Conservation (phyloP, 2,329 filamentous ascomycete genomes). For the Lecanicillium sp. region DNA sequence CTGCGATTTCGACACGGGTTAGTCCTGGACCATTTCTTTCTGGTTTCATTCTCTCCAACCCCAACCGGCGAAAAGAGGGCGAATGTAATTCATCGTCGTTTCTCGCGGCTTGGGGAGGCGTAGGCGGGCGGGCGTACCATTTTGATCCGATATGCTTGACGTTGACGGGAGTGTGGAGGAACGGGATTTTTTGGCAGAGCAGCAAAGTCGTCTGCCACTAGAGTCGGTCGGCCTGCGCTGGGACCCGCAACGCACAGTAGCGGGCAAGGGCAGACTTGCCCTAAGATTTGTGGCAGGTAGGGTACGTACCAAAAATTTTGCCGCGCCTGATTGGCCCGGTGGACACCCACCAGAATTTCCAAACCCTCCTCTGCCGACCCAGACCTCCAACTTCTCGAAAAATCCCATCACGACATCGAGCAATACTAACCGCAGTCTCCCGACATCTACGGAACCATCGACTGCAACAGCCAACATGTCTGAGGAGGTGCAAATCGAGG, state of each 20-base stretch:
- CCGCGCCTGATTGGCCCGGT: slow-evolving; percentile 26
- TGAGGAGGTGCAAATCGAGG: slow-evolving; percentile 91
- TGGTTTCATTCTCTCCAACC: background rate
- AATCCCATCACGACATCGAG: slow-evolving; percentile 29
- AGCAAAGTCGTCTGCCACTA: slow-evolving; percentile 21
- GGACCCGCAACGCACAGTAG: slow-evolving; percentile 12
- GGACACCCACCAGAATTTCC: slow-evolving; percentile 29
- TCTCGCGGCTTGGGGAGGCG: slow-evolving; percentile 2
- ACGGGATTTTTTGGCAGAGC: slow-evolving; percentile 20
- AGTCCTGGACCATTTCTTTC: background rate
- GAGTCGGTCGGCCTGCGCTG: slow-evolving; percentile 13
- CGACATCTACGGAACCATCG: slow-evolving; percentile 28
- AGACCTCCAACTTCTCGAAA: slow-evolving; percentile 27
- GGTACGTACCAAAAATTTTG: slow-evolving; percentile 20
- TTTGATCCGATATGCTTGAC: slow-evolving; percentile 34
- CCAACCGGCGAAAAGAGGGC: slow-evolving; percentile 12
- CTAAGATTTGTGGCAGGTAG: slow-evolving; percentile 24
- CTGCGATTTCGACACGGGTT: slow-evolving; percentile 16
- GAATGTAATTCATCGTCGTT: slow-evolving; percentile 11
- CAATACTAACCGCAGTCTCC: slow-evolving; percentile 29
- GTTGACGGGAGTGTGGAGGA: slow-evolving; percentile 29
- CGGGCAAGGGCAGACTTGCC: slow-evolving; percentile 31
- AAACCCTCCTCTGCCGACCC: slow-evolving; percentile 21
- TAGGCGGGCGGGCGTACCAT: slow-evolving; percentile 27
- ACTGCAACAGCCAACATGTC: slow-evolving; percentile 64